Percentiles rank a stretch among this genome's conserved stretches.
These are phyloP conservation scores for Betula pendula DNA, from an alignment of 306 rosid species.

Conservation along the genomic window DNA sequence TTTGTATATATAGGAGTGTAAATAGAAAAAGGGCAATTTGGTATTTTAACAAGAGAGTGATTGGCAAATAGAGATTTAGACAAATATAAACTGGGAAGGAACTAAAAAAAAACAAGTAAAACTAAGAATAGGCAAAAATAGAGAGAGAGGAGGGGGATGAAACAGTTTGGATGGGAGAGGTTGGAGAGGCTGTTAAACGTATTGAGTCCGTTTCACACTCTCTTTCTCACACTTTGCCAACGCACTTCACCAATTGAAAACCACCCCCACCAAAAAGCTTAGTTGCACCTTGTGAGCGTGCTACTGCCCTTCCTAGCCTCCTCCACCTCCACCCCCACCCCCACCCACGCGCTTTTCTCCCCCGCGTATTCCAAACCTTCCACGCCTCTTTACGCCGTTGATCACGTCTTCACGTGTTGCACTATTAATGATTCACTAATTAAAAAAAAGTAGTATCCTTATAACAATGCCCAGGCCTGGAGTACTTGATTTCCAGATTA, in stretches of 20 bases:
- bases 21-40: slow-evolving; percentile 22
- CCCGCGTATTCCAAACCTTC: not conserved
- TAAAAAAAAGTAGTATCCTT: too few relatives aligned
- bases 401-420: too few relatives aligned
- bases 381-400: too few relatives aligned
- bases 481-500: too few relatives aligned
- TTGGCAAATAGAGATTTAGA: slow-evolving; percentile 27
- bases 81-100: slow-evolving; percentile 9
- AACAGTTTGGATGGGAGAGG: slow-evolving; percentile 42
- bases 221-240: slow-evolving; percentile 94
- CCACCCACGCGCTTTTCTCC: not conserved
- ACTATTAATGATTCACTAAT: not conserved
- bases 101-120: slow-evolving; percentile 39
- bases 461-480: too few relatives aligned
- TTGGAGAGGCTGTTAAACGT: slow-evolving; percentile 33
- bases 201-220: slow-evolving; percentile 77
- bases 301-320: slow-evolving; percentile 10
- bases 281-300: slow-evolving; percentile 37
- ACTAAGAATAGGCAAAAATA: slow-evolving; percentile 67
- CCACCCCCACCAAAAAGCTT: slow-evolving; percentile 39
- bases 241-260: slow-evolving; percentile 53
- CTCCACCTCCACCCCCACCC: too few relatives aligned
- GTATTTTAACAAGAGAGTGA: slow-evolving; percentile 37
- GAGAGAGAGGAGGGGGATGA: slow-evolving; percentile 29
- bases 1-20: slow-evolving; percentile 28